phyloP scores from a whole-genome alignment of 768 basidiomycete genomes.

The Suillus bovinus region DNA sequence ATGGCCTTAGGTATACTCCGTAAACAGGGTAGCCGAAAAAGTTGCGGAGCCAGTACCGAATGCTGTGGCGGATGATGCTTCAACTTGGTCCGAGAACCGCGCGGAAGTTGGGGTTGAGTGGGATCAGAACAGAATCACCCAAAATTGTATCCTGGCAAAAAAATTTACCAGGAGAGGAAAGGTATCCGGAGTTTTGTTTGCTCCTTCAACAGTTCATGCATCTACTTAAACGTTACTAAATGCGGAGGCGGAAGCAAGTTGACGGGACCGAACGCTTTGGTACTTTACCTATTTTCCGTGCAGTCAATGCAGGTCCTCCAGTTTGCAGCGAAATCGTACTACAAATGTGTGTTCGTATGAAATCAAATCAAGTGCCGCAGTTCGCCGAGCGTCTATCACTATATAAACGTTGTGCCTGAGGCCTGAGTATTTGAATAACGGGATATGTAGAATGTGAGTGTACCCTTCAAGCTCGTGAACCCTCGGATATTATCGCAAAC shows the following conservation, averaged over 20 bases:
- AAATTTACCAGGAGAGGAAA: slow-evolving; percentile 3
- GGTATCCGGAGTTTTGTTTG: not conserved
- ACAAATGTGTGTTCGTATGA: not conserved
- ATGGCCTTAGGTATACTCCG: slow-evolving; percentile 11
- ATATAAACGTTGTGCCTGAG: no score
- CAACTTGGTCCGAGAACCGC: not conserved
- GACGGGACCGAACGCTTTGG: no score
- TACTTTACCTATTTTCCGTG: no score
- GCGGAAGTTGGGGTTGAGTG: not conserved
- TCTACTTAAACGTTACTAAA: not conserved
- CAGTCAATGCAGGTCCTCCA: no score
- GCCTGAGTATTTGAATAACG: no score
- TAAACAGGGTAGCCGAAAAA: slow-evolving; percentile 15
- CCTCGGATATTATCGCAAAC: not conserved
- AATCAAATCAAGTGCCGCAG: no score
- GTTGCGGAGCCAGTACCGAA: slow-evolving; percentile 5
- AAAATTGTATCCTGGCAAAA: not conserved
- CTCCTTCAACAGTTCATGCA: not conserved
- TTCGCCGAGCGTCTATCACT: no score
- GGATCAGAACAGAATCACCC: not conserved
- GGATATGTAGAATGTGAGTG: no score
- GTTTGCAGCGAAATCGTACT: not conserved
- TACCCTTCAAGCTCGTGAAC: not conserved
- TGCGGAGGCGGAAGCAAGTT: not conserved
- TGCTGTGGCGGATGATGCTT: slow-evolving; percentile 7